A percentile compares a stretch with the other conserved stretches of the same genome.
phyloP scores from a whole-genome alignment of 2,329 filamentous ascomycete genomes.

The Cordyceps tenuipes region DNA sequence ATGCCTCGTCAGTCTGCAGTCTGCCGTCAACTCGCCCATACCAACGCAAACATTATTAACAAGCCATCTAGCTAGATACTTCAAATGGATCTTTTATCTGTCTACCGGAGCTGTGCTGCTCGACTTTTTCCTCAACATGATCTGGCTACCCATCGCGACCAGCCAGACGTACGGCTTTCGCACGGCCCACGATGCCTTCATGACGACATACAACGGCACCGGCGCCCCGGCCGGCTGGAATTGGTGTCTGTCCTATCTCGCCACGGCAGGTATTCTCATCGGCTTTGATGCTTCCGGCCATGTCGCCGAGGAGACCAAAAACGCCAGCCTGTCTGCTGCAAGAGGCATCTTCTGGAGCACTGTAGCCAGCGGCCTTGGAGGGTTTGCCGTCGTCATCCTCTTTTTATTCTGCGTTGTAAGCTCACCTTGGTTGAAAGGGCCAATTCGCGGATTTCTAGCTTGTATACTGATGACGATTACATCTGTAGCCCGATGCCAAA shows the following conservation, averaged over 20 bases:
- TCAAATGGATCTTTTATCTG: slow-evolving; percentile 41
- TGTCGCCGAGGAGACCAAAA: slow-evolving; percentile 53
- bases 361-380: slow-evolving; percentile 46
- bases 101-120: slow-evolving; percentile 43
- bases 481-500: slow-evolving; percentile 39
- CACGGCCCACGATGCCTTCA: slow-evolving; percentile 50
- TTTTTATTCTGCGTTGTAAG: slow-evolving; percentile 50
- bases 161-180: slow-evolving; percentile 49
- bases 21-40: slow-evolving; percentile 13
- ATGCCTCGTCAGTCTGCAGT: slow-evolving; percentile 38
- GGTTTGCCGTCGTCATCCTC: slow-evolving; percentile 46
- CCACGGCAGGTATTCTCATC: slow-evolving; percentile 51
- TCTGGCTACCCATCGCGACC: slow-evolving; percentile 52
- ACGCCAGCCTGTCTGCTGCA: slow-evolving; percentile 46
- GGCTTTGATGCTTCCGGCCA: slow-evolving; percentile 55
- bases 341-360: slow-evolving; percentile 54
- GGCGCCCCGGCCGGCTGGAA: slow-evolving; percentile 51
- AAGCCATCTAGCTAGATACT: slow-evolving; percentile 29
- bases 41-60: background rate
- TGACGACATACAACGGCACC: slow-evolving; percentile 51
- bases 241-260: slow-evolving; percentile 54
- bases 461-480: background rate
- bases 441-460: background rate
- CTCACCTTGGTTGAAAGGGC: background rate
- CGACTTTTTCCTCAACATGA: slow-evolving; percentile 51